Evolutionary conservation across 192 early-diverging fungal species (phyloP), one percentile per base, ranked within the genome.

Genomic region (Rhizophagus prolifer): DNA sequence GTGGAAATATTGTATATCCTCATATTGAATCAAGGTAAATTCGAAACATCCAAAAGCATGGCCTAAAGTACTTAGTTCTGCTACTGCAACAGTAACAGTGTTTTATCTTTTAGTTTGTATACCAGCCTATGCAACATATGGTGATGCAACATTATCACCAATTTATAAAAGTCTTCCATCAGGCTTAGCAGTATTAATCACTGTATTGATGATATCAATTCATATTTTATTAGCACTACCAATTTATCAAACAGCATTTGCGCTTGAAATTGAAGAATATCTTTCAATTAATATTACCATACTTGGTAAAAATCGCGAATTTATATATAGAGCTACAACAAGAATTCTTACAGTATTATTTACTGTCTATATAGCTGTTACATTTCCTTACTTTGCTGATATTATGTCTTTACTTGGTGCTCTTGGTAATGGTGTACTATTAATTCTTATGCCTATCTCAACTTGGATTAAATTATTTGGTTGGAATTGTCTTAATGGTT

Each of bases 1-100:
- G 87, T 41, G 92, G 92, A 38, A 93, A 92, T 78, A 87, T 89
- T 38, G 88, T 92, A 30, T 93, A 90, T 78, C 86, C 90, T 59
- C 88, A 93, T 68, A 88, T 92, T 4, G 90, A 93, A 77, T 82
- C 84, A 6, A 85, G 75, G 75, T 76, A 76, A 58, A 9, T 38
- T 38, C 7, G 90, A 80, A 83, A 28, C 79, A 85, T 31, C 92
- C 90, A 38, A 67, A 74, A 13, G 67, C 82, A 2, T 93, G 90
- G 84, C 83, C 85, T 21, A 85, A 79, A 73, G 89, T 91, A 16
- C 78, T 88, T 30, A 74, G 77, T 60, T 79, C 75, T 58, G 86
- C 85, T 28, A 86, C 90, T 78, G 70, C 78, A 34, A 83, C 85
- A n/a, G 87, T 91, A 78, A 84, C 85, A 30, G 30, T 81, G 74